Evolutionary conservation across 176 grass and related monocot species (phyloP).

Genomic region (Ananas comosus): DNA sequence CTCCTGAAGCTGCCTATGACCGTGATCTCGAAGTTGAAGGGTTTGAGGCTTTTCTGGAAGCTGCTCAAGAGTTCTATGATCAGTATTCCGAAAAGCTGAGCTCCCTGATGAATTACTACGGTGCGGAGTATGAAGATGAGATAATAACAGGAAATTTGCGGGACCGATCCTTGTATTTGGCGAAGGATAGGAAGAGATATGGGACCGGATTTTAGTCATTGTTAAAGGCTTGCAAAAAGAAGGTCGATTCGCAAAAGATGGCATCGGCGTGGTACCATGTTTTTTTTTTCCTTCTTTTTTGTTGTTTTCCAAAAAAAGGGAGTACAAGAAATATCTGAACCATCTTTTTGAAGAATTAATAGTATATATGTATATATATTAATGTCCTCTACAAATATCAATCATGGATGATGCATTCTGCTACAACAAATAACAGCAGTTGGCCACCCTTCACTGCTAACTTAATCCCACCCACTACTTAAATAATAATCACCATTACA

Average conservation of each 20-base stretch:
- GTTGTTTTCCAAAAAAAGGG: no score
- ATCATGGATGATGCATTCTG: no score
- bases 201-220: conserved; percentile 64
- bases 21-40: conserved; percentile 50
- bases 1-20: conserved; percentile 27
- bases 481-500: no score
- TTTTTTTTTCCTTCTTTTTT: no score
- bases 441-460: no score
- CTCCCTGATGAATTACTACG: conserved; percentile 65
- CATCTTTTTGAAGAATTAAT: no score
- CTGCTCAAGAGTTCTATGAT: conserved; percentile 43
- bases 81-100: conserved; percentile 57
- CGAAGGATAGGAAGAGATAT: conserved; percentile 63
- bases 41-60: conserved; percentile 43
- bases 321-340: no score
- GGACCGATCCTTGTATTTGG: conserved; percentile 57
- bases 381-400: no score
- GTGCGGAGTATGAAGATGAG: conserved; percentile 64
- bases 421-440: no score
- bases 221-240: conserved; percentile 48
- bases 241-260: conserved; percentile 30
- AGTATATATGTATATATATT: no score
- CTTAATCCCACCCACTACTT: no score
- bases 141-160: conserved; percentile 86
- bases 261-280: conserved; percentile 26